Percentiles rank a stretch among this genome's conserved stretches.
phyloP scores from a whole-genome alignment of 1,284 basidiomycete species.

The Vanrija sp. region DNA sequence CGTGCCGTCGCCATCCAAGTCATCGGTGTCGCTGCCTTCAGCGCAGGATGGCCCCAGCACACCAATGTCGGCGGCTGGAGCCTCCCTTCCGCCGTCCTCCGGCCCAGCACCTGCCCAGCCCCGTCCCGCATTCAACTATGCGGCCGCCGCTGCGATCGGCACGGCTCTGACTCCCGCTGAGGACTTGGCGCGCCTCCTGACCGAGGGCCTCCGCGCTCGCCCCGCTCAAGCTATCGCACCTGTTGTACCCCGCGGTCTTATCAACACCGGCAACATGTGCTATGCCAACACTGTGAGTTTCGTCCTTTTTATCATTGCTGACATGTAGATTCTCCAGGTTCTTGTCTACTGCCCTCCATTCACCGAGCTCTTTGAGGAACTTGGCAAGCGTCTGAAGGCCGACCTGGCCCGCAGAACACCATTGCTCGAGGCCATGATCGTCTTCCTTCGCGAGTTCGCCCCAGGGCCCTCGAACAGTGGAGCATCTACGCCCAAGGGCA shows the following conservation, averaged over 20 bases:
- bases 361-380: constrained; percentile 68
- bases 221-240: constrained; percentile 29
- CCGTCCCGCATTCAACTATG: constrained; percentile 38
- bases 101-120: constrained; percentile 26
- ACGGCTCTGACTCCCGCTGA: constrained; percentile 55
- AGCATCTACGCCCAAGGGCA: constrained; percentile 25
- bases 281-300: constrained; percentile 78
- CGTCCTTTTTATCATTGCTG: not conserved
- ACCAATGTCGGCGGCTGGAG: constrained; percentile 53
- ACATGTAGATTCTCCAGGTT: constrained; percentile 68
- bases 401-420: constrained; percentile 60
- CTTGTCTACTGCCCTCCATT: constrained; percentile 87
- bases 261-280: constrained; percentile 97
- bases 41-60: constrained; percentile 24
- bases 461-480: constrained; percentile 15
- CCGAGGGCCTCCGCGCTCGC: constrained; percentile 44
- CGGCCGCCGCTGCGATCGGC: constrained; percentile 44
- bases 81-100: constrained; percentile 60
- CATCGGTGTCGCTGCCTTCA: constrained; percentile 20
- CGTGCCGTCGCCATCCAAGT: constrained; percentile 23
- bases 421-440: constrained; percentile 75
- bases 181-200: constrained; percentile 60
- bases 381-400: constrained; percentile 58
- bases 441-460: constrained; percentile 75
- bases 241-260: constrained; percentile 65